These are phyloP conservation scores for Gamsiella multidivaricata DNA, from an alignment of 192 early-diverging fungal genomes.

Conservation along the genomic window DNA sequence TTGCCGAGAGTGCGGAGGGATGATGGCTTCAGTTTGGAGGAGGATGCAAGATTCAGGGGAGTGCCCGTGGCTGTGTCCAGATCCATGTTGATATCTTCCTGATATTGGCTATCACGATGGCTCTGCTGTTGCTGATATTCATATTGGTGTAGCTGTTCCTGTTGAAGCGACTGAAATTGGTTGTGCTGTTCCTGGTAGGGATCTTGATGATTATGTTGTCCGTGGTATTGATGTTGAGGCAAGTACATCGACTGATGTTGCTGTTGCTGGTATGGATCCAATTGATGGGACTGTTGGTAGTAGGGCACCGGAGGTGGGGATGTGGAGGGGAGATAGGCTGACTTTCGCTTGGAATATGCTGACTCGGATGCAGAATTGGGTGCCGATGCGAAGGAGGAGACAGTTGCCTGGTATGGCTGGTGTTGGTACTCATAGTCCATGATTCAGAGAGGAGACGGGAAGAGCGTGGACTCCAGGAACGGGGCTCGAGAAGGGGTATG, in stretches of 20 bases:
- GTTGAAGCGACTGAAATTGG: constrained; percentile 19
- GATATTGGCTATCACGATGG: constrained; percentile 10
- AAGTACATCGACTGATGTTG: constrained; percentile 4
- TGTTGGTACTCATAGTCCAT: constrained; percentile 39
- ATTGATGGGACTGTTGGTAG: not conserved
- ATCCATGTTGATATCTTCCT: constrained; percentile 35
- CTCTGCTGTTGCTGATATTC: not conserved
- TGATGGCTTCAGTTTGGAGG: constrained; percentile 18
- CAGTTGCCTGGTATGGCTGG: constrained; percentile 1
- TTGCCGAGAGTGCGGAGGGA: constrained; percentile 13
- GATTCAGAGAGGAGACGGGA: not conserved
- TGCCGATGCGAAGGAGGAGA: constrained; percentile 3
- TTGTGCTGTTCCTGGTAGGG: constrained; percentile 16
- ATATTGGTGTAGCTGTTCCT: constrained; percentile 13
- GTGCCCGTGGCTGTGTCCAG: constrained; percentile 11
- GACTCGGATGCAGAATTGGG: constrained; percentile 16
- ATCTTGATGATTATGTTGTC: not conserved
- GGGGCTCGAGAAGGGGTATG: not conserved
- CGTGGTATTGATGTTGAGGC: not conserved
- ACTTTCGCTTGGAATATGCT: constrained; percentile 14
- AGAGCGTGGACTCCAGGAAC: not conserved
- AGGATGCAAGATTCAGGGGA: not conserved
- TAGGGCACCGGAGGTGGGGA: constrained; percentile 18
- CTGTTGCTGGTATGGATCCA: constrained; percentile 20
- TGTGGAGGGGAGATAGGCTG: constrained; percentile 14